Evolutionary conservation across 345 rosid species (phyloP).

Genomic region (Kandelia obovata): DNA sequence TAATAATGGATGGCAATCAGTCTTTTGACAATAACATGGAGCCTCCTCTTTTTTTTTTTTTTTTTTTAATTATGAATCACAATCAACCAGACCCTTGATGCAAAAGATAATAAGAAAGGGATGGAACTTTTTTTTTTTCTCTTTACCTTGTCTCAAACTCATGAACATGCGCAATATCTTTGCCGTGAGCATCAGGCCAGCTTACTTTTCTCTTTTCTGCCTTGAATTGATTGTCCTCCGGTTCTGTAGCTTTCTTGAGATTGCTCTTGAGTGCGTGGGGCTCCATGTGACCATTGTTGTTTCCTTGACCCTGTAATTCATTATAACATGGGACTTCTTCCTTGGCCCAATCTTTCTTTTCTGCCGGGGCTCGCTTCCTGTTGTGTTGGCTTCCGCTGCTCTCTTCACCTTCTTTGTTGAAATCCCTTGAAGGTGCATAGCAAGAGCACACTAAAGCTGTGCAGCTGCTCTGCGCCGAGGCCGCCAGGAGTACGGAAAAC

Average conservation of each 20-base stretch:
- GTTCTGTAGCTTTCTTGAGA: conserved; percentile 38
- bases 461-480: conserved; percentile 58
- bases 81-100: background rate
- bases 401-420: conserved; percentile 20
- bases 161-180: conserved; percentile 69
- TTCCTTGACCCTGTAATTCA: conserved; percentile 15
- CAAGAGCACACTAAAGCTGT: conserved; percentile 67
- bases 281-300: conserved; percentile 26
- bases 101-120: background rate
- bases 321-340: conserved; percentile 17
- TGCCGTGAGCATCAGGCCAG: conserved; percentile 79
- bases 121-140: background rate
- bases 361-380: conserved; percentile 28
- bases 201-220: conserved; percentile 58
- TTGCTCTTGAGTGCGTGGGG: conserved; percentile 48
- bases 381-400: conserved; percentile 10
- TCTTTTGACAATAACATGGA: background rate
- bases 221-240: conserved; percentile 18
- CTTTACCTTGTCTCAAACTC: conserved; percentile 68
- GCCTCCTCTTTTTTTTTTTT: background rate
- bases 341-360: conserved; percentile 36
- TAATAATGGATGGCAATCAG: background rate
- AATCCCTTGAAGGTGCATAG: conserved; percentile 49
- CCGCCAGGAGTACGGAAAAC: conserved; percentile 56
- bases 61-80: background rate